Evolutionary conservation across 257 asterid species (phyloP).

Genomic region (Solanum neorickii): DNA sequence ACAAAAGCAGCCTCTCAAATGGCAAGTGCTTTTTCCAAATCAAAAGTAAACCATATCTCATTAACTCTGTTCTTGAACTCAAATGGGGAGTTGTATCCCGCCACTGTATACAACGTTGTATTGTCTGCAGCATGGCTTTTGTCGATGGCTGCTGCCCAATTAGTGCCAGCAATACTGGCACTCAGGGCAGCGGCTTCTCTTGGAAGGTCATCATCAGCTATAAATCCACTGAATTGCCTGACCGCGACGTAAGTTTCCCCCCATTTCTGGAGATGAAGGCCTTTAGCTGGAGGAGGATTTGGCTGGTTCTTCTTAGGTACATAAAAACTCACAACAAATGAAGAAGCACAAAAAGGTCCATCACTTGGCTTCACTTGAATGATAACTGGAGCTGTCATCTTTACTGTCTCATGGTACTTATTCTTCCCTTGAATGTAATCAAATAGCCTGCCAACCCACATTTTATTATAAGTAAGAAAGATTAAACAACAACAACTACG

Average conservation of each 20-base stretch:
- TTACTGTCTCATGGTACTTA: conserved; percentile 39
- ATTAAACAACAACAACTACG: neutral
- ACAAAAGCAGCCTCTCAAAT: neutral
- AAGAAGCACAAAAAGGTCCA: conserved; percentile 72
- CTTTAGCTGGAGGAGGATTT: conserved; percentile 54
- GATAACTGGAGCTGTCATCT: conserved; percentile 83
- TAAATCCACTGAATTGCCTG: conserved; percentile 66
- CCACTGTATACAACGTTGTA: conserved; percentile 41
- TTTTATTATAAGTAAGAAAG: neutral
- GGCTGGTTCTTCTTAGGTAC: conserved; percentile 62
- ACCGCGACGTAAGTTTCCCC: conserved; percentile 50
- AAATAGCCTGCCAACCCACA: conserved; percentile 34
- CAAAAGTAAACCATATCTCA: conserved; percentile 69
- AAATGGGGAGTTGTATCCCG: conserved; percentile 78
- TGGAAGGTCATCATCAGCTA: conserved; percentile 36
- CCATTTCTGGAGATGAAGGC: conserved; percentile 63
- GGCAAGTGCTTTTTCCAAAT: conserved; percentile 9
- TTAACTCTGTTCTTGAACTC: conserved; percentile 62
- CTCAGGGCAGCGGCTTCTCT: conserved; percentile 55
- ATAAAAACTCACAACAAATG: conserved; percentile 58
- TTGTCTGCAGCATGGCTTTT: conserved; percentile 32
- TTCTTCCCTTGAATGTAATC: conserved; percentile 70
- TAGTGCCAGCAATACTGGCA: conserved; percentile 41
- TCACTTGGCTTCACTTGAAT: conserved; percentile 65
- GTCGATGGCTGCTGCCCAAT: conserved; percentile 44